Base-by-base conservation (phyloP, 2,329 filamentous ascomycete genomes). In the Huntiella abstrusa region DNA sequence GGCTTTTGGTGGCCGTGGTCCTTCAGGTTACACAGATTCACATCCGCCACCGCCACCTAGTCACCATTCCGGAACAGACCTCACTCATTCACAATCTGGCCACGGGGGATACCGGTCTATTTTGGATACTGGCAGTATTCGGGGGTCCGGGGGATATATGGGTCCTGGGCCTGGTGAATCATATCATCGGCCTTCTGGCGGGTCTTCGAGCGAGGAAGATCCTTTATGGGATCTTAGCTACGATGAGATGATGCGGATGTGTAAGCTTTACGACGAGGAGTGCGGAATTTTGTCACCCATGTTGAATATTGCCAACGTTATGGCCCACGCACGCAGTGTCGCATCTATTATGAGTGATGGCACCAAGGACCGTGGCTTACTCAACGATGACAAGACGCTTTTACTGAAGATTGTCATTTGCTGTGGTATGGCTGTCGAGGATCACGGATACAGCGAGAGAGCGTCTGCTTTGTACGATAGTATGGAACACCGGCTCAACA, bases 211-310 rank as follows among this genome's bases (percentile, higher is more conserved):
- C n/a, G 32, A 37, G 5, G 48, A 51, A 69, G 88, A 95, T 57
- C 85, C 86, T 0, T 71, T 96, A 22, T 87, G 85, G 75, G 69
- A 77, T 5, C 73, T 92, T 42, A 73, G 73, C 46, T 78, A 80
- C 55, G 76, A 86, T 33, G 86, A 95, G 56, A 83, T 91, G 55
- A 60, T 88, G 15, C 75, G 84, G 1, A 63, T 95, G 11, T 84
- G 83, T 53, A 70, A 74, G 11, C 66, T 92, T 0, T 88, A 91
- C 56, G 83, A 93, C 53, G 86, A 95, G 55, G 87, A 95, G 58
- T 79, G 92, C 55, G 84, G 84, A 38, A 73, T 88, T 55, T 92
- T 94, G 84, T 94, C 93, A 58, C 88, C 88, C 0, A 73, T 94
- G 3, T 60, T 93, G 41, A 73, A 83, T 53, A 80, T 93, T 33